phyloP scores from a whole-genome alignment of 202 grass and related monocot genomes.

The Setaria viridis region DNA sequence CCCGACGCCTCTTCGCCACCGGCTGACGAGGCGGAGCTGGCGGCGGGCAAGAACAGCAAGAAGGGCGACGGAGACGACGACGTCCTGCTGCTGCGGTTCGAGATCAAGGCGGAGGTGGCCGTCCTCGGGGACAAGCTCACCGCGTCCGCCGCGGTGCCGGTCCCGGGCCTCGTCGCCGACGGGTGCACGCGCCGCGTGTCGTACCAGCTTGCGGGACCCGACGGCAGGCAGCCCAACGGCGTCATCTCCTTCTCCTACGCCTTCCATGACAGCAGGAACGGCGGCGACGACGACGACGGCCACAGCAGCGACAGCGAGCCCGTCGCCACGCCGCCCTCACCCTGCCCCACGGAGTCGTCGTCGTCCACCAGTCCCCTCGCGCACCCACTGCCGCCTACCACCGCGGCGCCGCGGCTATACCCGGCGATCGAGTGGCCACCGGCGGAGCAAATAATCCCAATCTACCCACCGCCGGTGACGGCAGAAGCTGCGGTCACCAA shows the following conservation, averaged over 20 bases:
- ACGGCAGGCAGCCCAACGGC: constrained; percentile 62
- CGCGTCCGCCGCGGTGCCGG: constrained; percentile 53
- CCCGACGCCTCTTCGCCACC: constrained; percentile 10
- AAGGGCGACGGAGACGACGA: not conserved
- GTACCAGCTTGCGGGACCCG: constrained; percentile 55
- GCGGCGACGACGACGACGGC: too few species aligned
- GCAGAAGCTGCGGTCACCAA: too few species aligned
- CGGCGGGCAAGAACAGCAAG: not conserved
- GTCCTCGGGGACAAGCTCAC: constrained; percentile 60
- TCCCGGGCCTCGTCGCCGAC: constrained; percentile 53
- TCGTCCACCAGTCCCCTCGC: not conserved
- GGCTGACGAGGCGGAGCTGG: not conserved
- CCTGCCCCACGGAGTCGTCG: not conserved
- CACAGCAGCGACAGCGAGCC: too few species aligned
- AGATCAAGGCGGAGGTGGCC: constrained; percentile 63
- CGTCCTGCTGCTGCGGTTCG: constrained; percentile 52
- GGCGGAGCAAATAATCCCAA: not conserved
- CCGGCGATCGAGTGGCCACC: constrained; percentile 46
- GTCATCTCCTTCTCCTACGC: constrained; percentile 74
- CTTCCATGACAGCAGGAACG: constrained; percentile 11
- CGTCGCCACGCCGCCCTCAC: too few species aligned
- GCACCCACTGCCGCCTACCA: not conserved
- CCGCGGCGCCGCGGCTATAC: constrained; percentile 39
- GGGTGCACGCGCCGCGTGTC: constrained; percentile 48
- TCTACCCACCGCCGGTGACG: constrained; percentile 37